Conservation (phyloP, 192 early-diverging fungal genomes). For the Dissophora ornata region DNA sequence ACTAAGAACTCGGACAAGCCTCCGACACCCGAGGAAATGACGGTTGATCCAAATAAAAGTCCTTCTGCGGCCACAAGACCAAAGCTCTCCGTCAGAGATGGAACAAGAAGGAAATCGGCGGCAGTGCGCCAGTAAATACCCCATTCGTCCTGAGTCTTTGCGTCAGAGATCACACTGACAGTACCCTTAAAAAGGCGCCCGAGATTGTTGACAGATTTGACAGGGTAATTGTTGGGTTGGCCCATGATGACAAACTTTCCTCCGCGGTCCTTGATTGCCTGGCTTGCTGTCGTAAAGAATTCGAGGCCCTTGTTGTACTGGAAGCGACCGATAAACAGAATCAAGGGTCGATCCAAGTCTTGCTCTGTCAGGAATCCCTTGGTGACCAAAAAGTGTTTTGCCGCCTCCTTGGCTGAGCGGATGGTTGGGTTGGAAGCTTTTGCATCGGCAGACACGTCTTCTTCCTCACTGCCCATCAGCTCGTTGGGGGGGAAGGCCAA, state of each 20-base stretch:
- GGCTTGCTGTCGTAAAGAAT: constrained; percentile 52
- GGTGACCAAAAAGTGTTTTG: constrained; percentile 59
- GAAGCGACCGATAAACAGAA: constrained; percentile 66
- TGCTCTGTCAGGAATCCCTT: constrained; percentile 45
- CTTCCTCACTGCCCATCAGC: constrained; percentile 4
- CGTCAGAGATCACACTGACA: constrained; percentile 53
- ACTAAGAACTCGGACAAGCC: constrained; percentile 65
- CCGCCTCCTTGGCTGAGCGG: constrained; percentile 56
- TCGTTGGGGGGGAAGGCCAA: constrained; percentile 56
- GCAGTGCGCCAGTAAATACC: constrained; percentile 60
- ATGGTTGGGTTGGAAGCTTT: constrained; percentile 23
- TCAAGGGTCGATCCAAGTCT: constrained; percentile 55
- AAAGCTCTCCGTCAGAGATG: constrained; percentile 66
- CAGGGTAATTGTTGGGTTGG: constrained; percentile 63
- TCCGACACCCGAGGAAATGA: constrained; percentile 64
- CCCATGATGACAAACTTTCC: constrained; percentile 67
- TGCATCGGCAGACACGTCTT: background rate
- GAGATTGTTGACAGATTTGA: constrained; percentile 51
- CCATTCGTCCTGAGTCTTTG: constrained; percentile 59
- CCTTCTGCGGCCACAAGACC: constrained; percentile 68
- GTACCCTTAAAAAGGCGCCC: constrained; percentile 50
- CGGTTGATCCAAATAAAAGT: constrained; percentile 62
- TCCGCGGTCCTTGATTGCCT: constrained; percentile 48
- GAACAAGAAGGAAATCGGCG: constrained; percentile 65
- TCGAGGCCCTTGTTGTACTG: constrained; percentile 69